Percentiles rank a stretch among this genome's conserved stretches.
Conservation (phyloP, 345 rosid species). For the Hibiscus mutabilis region DNA sequence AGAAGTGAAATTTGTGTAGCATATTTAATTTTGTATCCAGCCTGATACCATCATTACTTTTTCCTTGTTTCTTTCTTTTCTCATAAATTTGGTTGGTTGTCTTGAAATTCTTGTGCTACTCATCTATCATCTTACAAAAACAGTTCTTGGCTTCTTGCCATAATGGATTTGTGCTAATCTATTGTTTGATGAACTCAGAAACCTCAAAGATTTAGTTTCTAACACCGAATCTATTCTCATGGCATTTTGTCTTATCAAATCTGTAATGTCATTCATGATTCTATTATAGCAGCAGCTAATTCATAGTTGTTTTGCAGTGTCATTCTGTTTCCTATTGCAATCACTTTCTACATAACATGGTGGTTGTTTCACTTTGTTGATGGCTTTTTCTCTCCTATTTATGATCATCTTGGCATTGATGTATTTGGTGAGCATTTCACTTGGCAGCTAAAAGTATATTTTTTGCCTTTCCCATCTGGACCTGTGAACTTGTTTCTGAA, state of each 20-base stretch:
- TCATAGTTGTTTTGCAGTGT: constrained; percentile 60
- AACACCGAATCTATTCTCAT: background rate
- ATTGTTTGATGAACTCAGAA: background rate
- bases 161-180: background rate
- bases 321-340: constrained; percentile 80
- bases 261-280: no score
- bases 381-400: constrained; percentile 94
- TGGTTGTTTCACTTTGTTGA: constrained; percentile 99
- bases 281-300: constrained; percentile 17
- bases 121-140: background rate
- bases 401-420: constrained; percentile 84
- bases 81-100: background rate
- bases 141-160: background rate
- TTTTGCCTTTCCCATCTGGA: no score
- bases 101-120: background rate
- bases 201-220: background rate
- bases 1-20: background rate
- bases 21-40: background rate
- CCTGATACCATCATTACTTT: background rate
- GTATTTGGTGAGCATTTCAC: constrained; percentile 61
- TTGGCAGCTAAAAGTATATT: background rate
- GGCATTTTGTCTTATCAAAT: background rate
- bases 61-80: background rate
- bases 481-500: background rate
- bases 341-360: constrained; percentile 98